Conservation (phyloP, 2,329 filamentous ascomycete genomes). For the Pyricularia grisea region DNA sequence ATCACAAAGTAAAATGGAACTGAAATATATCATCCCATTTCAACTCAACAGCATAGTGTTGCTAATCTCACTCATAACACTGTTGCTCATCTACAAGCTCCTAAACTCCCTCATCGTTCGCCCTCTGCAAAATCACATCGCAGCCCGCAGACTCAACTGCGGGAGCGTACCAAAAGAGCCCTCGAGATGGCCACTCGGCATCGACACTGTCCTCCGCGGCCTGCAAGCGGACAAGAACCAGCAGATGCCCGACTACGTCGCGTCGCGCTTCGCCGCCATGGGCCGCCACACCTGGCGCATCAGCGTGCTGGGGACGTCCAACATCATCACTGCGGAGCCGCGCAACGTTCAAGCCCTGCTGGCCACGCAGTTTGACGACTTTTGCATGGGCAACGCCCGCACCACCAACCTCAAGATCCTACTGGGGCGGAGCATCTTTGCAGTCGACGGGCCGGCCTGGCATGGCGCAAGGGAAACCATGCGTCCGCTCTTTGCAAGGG, state of each 20-base stretch:
- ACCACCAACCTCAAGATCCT: conserved; percentile 7
- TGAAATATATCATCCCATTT: too few relatives aligned
- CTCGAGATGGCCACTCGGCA: conserved; percentile 31
- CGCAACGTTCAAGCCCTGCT: conserved; percentile 30
- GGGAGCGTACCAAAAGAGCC: background rate
- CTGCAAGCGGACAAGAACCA: conserved; percentile 46
- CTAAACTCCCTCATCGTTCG: too few relatives aligned
- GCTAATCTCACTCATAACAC: too few relatives aligned
- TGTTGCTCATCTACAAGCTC: too few relatives aligned
- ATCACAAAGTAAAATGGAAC: too few relatives aligned
- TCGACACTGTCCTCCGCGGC: conserved; percentile 46
- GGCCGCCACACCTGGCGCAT: conserved; percentile 45
- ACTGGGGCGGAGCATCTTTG: conserved; percentile 9
- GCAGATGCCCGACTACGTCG: conserved; percentile 27
- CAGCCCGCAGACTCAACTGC: background rate
- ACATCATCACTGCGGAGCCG: conserved; percentile 20
- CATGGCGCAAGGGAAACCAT: conserved; percentile 42
- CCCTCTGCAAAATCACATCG: too few relatives aligned
- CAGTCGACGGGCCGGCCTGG: conserved; percentile 26
- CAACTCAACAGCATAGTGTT: too few relatives aligned
- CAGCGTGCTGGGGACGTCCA: background rate
- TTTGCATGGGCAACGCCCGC: conserved; percentile 15
- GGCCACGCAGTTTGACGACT: conserved; percentile 31
- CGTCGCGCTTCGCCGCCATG: conserved; percentile 33
- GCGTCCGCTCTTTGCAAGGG: conserved; percentile 40